Evolutionary conservation across 345 rosid species (phyloP).

Genomic region (Hevea brasiliensis): DNA sequence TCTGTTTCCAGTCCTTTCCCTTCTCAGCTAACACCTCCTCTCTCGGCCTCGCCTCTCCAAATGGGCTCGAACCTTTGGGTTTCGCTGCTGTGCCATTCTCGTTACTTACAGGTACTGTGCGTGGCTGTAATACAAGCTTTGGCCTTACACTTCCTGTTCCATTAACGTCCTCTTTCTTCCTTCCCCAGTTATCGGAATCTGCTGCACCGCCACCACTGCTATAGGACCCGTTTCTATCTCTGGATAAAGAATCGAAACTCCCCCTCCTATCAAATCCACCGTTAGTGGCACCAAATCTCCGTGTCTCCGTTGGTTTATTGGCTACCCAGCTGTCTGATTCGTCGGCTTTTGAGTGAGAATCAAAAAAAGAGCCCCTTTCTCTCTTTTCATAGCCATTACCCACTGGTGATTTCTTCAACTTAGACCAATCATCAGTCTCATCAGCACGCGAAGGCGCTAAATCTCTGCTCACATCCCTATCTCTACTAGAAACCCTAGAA

Average conservation of each 20-base stretch:
- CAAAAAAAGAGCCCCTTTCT: conserved; percentile 45
- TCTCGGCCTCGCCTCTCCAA: conserved; percentile 92
- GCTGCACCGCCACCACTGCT: conserved; percentile 27
- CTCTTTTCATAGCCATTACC: conserved; percentile 41
- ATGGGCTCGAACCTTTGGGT: conserved; percentile 69
- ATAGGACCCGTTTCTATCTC: conserved; percentile 41
- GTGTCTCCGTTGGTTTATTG: conserved; percentile 40
- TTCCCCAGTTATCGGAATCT: conserved; percentile 76
- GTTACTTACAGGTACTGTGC: conserved; percentile 46
- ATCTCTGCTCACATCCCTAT: conserved; percentile 50
- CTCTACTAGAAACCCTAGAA: conserved; percentile 51
- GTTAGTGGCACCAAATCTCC: conserved; percentile 43
- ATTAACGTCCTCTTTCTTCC: conserved; percentile 57
- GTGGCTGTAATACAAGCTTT: conserved; percentile 75
- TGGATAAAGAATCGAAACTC: conserved; percentile 66
- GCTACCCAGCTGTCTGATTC: conserved; percentile 83
- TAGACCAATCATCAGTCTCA: conserved; percentile 89
- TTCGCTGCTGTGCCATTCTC: conserved; percentile 36
- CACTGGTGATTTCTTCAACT: conserved; percentile 50
- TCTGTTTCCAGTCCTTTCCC: conserved; percentile 89
- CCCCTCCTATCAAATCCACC: conserved; percentile 61
- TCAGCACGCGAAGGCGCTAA: conserved; percentile 75
- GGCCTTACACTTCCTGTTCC: conserved; percentile 39
- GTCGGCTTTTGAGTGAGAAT: conserved; percentile 85
- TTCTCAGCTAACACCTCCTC: conserved; percentile 94